Base-by-base conservation (phyloP, 495 filamentous ascomycete species). In the Lophiostoma macrostomum region DNA sequence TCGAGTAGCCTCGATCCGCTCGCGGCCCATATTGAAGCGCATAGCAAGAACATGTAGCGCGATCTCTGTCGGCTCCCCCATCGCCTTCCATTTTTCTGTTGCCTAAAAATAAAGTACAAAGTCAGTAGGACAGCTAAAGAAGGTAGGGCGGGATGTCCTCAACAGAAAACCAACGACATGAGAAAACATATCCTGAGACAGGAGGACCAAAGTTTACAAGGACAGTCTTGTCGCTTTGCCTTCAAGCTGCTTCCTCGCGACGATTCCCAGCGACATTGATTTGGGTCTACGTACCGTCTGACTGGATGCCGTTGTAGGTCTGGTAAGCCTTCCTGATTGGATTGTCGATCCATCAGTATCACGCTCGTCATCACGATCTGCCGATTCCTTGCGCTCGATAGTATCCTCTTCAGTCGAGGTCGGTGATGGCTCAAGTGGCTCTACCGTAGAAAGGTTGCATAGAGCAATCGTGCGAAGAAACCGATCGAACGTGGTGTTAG, bases 41-140 rank as follows among this genome's bases (percentile, higher is more conserved):
- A 69, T 69, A 12, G 73, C 73, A 43, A 75, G 61, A 32, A 75
- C 73, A 14, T 78, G 75, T n/a, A 81, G 67, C 6, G 79, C 76
- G 48, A 79, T 75, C 56, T 81, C 77, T 4, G 77, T 80, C 14
- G 77, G 77, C 53, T 80, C 77, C 27, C 77, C 77, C 25, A 68
- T 62, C 11, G 74, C 77, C 12, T 64, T 68, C 77, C 77, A 80
- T 41, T 35, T 19, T 1, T 20, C 7, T 23, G 5, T 25, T 12
- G 3, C 34, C 30, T 13, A n/a, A n/a, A n/a, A n/a, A n/a, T n/a
- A n/a, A n/a, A n/a, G n/a, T n/a, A n/a, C n/a, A n/a, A n/a, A n/a
- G n/a, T n/a, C n/a, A n/a, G n/a, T n/a, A n/a, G n/a, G n/a, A n/a
- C n/a, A n/a, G n/a, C n/a, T n/a, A n/a, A n/a, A n/a, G n/a, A n/a